Evolutionary conservation across 108 stramenopile genomes (phyloP).

Genomic region (Skeletonema potamos): DNA sequence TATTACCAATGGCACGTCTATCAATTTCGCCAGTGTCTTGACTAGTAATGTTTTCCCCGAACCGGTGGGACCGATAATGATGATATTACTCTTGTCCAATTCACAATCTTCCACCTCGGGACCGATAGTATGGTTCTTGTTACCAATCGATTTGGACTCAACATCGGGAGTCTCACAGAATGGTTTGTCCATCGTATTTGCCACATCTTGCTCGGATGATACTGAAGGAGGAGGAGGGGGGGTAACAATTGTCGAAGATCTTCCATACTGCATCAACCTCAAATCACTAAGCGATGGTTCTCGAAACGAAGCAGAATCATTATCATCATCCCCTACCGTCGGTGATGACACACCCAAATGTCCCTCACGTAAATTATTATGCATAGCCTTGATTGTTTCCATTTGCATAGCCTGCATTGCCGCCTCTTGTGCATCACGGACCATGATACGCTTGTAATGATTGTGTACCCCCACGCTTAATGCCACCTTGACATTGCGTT

Average conservation of each 20-base stretch:
- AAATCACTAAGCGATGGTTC: slow-evolving; percentile 55
- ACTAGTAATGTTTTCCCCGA: slow-evolving; percentile 91
- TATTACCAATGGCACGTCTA: slow-evolving; percentile 94
- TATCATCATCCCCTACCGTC: slow-evolving; percentile 9
- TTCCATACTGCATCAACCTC: slow-evolving; percentile 74
- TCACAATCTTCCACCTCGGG: slow-evolving; percentile 80
- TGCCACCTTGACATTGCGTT: slow-evolving; percentile 92
- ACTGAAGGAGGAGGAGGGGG: neutral
- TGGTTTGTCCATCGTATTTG: neutral
- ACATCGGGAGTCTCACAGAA: slow-evolving; percentile 29
- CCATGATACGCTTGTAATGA: slow-evolving; percentile 92
- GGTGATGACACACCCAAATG: slow-evolving; percentile 28
- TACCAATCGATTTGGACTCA: slow-evolving; percentile 59
- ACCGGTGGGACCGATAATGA: slow-evolving; percentile 94
- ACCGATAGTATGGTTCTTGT: slow-evolving; percentile 52
- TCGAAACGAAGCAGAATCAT: slow-evolving; percentile 34
- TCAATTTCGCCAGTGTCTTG: slow-evolving; percentile 90
- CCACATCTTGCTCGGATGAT: neutral
- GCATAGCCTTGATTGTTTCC: slow-evolving; percentile 29
- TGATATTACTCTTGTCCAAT: slow-evolving; percentile 96
- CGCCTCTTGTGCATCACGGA: slow-evolving; percentile 67
- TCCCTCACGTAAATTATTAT: slow-evolving; percentile 30
- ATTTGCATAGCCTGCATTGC: slow-evolving; percentile 30
- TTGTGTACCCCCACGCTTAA: slow-evolving; percentile 95
- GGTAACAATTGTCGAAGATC: slow-evolving; percentile 18